These are phyloP conservation scores for Blastomyces gilchristii DNA, from an alignment of 2,329 filamentous ascomycete genomes.

Conservation along the genomic window DNA sequence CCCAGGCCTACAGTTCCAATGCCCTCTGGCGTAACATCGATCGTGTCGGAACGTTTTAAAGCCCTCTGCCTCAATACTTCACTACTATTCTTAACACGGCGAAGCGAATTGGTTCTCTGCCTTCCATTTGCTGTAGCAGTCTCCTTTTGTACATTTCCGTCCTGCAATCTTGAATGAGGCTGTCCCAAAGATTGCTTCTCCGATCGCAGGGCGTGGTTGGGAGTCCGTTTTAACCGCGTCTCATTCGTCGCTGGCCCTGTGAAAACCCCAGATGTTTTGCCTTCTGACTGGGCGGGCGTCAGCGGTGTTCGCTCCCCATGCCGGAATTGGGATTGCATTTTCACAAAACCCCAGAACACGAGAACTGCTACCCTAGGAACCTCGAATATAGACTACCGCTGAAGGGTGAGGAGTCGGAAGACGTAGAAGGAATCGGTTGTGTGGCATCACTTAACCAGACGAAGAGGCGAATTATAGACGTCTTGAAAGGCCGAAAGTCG, in stretches of 20 bases:
- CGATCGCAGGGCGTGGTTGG: constrained; percentile 15
- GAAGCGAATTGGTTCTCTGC: constrained; percentile 27
- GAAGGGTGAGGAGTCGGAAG: neutral
- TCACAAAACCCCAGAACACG: neutral
- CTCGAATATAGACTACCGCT: neutral
- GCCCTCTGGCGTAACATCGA: constrained; percentile 51
- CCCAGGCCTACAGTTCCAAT: constrained; percentile 50
- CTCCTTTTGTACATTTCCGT: constrained; percentile 23
- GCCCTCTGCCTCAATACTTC: constrained; percentile 39
- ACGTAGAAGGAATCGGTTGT: neutral
- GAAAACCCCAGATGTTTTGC: neutral
- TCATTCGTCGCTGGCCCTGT: neutral
- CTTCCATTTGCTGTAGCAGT: constrained; percentile 25
- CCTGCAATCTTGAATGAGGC: constrained; percentile 31
- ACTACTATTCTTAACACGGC: constrained; percentile 42
- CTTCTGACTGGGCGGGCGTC: constrained; percentile 5
- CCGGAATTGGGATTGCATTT: constrained; percentile 4
- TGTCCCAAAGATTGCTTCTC: constrained; percentile 25
- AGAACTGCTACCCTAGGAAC: neutral
- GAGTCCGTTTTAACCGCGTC: neutral
- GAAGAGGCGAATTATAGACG: neutral
- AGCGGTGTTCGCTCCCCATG: neutral
- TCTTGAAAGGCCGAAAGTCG: neutral
- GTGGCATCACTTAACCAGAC: constrained; percentile 8
- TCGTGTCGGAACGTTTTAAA: constrained; percentile 39